These are phyloP conservation scores for Plantago major DNA, from an alignment of 257 asterid species.

Conservation along the genomic window DNA sequence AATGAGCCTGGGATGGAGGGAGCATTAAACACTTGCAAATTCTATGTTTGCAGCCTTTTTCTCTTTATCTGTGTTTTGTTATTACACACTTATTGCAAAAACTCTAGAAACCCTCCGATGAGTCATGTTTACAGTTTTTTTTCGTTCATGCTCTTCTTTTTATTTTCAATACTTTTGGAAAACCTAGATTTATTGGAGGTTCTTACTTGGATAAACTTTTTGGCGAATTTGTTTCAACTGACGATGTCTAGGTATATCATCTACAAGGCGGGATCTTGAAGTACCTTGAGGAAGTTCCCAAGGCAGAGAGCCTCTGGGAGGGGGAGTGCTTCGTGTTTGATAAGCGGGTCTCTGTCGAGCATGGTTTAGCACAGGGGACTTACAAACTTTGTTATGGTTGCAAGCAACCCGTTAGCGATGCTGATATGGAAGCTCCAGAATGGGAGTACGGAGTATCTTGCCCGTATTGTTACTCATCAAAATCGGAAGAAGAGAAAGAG, in stretches of 20 bases:
- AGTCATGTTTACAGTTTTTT: no score
- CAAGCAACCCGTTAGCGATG: slow-evolving; percentile 83
- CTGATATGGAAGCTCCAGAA: slow-evolving; percentile 84
- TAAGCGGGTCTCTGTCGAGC: slow-evolving; percentile 93
- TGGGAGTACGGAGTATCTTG: slow-evolving; percentile 89
- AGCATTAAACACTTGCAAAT: no score
- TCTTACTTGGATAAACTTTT: background rate
- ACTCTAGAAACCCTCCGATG: no score
- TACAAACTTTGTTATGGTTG: slow-evolving; percentile 95
- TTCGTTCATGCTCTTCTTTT: no score
- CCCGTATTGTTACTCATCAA: slow-evolving; percentile 76
- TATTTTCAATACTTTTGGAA: no score
- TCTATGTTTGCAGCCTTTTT: no score
- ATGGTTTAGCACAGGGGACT: slow-evolving; percentile 75
- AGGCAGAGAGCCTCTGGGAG: slow-evolving; percentile 79
- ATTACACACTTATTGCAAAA: no score
- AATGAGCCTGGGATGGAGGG: no score
- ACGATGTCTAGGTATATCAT: slow-evolving; percentile 71
- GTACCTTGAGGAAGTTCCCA: slow-evolving; percentile 89
- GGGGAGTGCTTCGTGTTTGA: slow-evolving; percentile 97
- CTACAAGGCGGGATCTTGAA: slow-evolving; percentile 91
- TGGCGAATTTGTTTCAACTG: background rate
- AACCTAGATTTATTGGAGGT: no score
- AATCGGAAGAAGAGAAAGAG: slow-evolving; percentile 92
- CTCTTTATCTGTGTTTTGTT: no score